Evolutionary conservation across 805 yeast genomes (phyloP), one percentile per base, ranked within the genome.

Genomic region (Lachancea meyersii): DNA sequence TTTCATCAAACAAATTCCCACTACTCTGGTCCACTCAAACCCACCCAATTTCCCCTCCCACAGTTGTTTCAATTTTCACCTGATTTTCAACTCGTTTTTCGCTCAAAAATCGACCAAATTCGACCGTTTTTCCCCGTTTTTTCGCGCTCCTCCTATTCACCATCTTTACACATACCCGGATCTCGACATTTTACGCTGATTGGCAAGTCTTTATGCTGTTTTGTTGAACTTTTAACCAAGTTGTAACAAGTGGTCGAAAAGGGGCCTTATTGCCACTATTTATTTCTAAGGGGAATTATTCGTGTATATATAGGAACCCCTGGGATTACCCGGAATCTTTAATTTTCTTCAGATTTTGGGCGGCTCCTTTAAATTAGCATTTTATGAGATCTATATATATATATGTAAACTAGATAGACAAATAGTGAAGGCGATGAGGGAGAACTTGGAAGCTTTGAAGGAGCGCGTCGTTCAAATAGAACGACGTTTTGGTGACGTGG

Each of bases 81-180:
- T 26, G 28, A 4, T 26, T 26, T 26, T 14, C 13, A 13, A 26
- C 10, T 10, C 13, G 10, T 5, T 10, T 6, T 4, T 11, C 9
- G 10, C 20, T 22, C 35, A 7, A 5, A 20, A 32, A 32, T 17
- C 6, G 11, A 8, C 16, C 9, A 8, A 10, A 13, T 5, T 17
- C 11, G 32, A 5, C 32, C 32, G 17, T 14, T 16, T 14, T 35
- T 7, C 20, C 32, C 20, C 27, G 26, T 13, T n/a, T 23, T 13
- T 34, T 4, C 19, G 4, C 28, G 28, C 28, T 22, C 7, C 4
- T 19, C 19, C 37, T 17, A 14, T 16, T 5, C 32, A 4, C n/a
- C 3, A 10, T 16, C 14, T 18, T 16, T 4, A 13, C 16, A 58
- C 65, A 58, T 60, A 60, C 65, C 65, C 65, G 48, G 65, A 60